Conservation (phyloP, 768 basidiomycete species). For the Psilocybe sp. region DNA sequence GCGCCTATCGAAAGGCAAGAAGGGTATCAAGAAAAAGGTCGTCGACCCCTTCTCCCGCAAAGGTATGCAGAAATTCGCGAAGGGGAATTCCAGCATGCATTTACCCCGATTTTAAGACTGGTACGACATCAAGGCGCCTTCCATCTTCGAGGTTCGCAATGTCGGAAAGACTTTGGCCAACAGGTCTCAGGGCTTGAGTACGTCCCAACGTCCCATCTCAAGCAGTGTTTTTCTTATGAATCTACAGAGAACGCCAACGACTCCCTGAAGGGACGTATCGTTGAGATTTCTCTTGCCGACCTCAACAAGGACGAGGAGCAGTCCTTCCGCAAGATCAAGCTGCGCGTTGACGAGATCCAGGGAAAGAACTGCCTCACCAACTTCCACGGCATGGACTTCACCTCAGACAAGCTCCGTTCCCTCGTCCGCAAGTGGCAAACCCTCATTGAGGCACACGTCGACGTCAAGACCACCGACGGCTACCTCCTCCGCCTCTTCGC, state of each 20-base stretch:
- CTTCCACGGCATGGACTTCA: slow-evolving; percentile 99
- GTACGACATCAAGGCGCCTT: slow-evolving; percentile 99
- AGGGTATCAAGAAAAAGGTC: slow-evolving; percentile 99
- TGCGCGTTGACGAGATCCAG: slow-evolving; percentile 93
- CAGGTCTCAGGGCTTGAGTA: slow-evolving; percentile 96
- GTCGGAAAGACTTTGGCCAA: slow-evolving; percentile 99
- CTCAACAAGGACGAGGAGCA: slow-evolving; percentile 99
- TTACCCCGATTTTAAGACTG: slow-evolving; percentile 58
- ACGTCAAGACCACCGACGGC: slow-evolving; percentile 98
- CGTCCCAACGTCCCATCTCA: slow-evolving; percentile 32
- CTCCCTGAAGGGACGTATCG: slow-evolving; percentile 93
- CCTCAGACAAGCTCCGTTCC: slow-evolving; percentile 98
- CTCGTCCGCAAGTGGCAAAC: slow-evolving; percentile 99
- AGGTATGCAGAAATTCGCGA: slow-evolving; percentile 48
- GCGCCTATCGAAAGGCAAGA: slow-evolving; percentile 96
- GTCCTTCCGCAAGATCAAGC: slow-evolving; percentile 98
- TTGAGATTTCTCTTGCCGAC: slow-evolving; percentile 95
- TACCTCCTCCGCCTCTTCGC: slow-evolving; percentile 99
- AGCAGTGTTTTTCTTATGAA: neutral
- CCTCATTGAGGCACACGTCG: slow-evolving; percentile 97
- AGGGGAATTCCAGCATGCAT: slow-evolving; percentile 4
- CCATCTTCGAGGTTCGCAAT: slow-evolving; percentile 94
- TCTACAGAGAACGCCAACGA: slow-evolving; percentile 93
- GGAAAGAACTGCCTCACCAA: slow-evolving; percentile 99
- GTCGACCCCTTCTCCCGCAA: slow-evolving; percentile 99